A percentile compares a stretch with the other conserved stretches of the same genome.
These are phyloP conservation scores for Arachis hypogaea DNA, from an alignment of 306 rosid species.

Conservation along the genomic window DNA sequence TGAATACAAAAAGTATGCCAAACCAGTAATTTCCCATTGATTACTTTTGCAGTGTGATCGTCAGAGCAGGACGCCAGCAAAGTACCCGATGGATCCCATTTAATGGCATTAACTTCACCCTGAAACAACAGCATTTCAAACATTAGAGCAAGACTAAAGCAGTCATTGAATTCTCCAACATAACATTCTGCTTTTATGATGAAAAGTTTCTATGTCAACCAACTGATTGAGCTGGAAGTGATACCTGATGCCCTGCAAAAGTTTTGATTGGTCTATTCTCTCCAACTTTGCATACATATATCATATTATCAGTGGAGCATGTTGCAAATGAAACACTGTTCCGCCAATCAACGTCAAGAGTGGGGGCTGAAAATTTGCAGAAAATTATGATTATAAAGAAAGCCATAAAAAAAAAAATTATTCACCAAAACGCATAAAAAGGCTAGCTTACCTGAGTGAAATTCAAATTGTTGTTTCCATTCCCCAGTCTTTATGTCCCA, in stretches of 20 bases:
- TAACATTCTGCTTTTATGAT: background rate
- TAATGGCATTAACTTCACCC: conserved; percentile 75
- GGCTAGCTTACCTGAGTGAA: conserved; percentile 57
- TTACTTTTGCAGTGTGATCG: conserved; percentile 68
- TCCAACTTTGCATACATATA: conserved; percentile 71
- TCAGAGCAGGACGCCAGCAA: conserved; percentile 77
- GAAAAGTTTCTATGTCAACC: background rate
- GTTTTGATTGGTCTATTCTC: conserved; percentile 64
- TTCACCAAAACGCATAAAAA: background rate
- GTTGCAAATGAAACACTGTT: conserved; percentile 66
- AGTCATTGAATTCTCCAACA: background rate
- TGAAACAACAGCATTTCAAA: conserved; percentile 42
- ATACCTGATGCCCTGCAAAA: conserved; percentile 70
- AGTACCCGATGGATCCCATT: conserved; percentile 73
- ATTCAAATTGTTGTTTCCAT: conserved; percentile 74
- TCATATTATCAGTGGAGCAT: conserved; percentile 65
- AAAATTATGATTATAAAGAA: conserved; percentile 13
- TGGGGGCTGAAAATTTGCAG: conserved; percentile 53
- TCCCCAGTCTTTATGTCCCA: conserved; percentile 67
- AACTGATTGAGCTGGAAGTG: conserved; percentile 12
- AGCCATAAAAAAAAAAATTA: conserved; percentile 6
- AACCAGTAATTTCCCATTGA: conserved; percentile 13
- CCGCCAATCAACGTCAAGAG: conserved; percentile 77
- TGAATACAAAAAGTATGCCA: conserved; percentile 17
- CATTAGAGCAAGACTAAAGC: conserved; percentile 24